Evolutionary conservation across 2,329 filamentous ascomycete genomes (phyloP).

Genomic region (Rhynchosporium agropyri): DNA sequence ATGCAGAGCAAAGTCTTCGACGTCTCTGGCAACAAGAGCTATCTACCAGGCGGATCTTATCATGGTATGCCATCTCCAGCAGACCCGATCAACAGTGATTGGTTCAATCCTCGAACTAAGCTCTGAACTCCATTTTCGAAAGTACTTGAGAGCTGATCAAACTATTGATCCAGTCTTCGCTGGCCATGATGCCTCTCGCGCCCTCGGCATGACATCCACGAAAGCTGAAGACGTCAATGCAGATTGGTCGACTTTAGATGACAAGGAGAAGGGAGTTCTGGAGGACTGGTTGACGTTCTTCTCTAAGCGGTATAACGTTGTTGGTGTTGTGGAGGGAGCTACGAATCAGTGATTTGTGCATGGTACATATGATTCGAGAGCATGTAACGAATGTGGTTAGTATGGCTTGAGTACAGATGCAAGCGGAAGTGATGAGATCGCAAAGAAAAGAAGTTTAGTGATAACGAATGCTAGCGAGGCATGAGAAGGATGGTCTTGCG

Average conservation of each 20-base stretch:
- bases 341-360: slow-evolving; percentile 48
- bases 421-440: too few species aligned
- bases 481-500: too few species aligned
- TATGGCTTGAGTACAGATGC: too few species aligned
- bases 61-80: slow-evolving; percentile 61
- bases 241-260: slow-evolving; percentile 80
- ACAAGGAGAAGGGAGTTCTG: slow-evolving; percentile 82
- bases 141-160: not conserved
- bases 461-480: too few species aligned
- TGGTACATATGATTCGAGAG: too few species aligned
- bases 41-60: slow-evolving; percentile 81
- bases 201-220: slow-evolving; percentile 82
- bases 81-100: not conserved
- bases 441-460: too few species aligned
- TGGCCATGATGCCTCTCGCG: slow-evolving; percentile 93
- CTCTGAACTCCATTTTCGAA: not conserved
- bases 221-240: slow-evolving; percentile 81
- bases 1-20: slow-evolving; percentile 89
- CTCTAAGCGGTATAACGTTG: slow-evolving; percentile 92
- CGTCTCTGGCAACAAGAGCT: slow-evolving; percentile 86
- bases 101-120: not conserved
- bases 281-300: slow-evolving; percentile 97
- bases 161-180: slow-evolving; percentile 71
- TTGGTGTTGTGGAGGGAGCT: slow-evolving; percentile 67
- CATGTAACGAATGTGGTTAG: too few species aligned